A percentile compares a stretch with the other conserved stretches of the same genome.
Conservation (phyloP, 2,329 filamentous ascomycete genomes). For the Neospermospora avenae region DNA sequence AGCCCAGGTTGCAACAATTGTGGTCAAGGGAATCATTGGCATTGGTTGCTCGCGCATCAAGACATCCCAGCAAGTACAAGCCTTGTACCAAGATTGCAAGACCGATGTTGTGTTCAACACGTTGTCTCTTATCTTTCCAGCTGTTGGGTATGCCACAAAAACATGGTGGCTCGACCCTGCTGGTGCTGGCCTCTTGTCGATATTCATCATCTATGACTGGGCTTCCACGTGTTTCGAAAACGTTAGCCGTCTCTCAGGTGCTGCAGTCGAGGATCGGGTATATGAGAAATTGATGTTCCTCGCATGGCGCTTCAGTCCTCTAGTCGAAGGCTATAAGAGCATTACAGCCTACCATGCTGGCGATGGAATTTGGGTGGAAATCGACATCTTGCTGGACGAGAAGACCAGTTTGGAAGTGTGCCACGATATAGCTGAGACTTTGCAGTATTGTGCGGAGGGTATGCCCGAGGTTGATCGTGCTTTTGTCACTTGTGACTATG, state of each 20-base stretch:
- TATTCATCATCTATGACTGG: conserved; percentile 69
- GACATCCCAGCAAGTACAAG: conserved; percentile 55
- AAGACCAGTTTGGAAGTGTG: conserved; percentile 45
- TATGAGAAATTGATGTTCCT: conserved; percentile 54
- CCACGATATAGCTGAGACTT: conserved; percentile 57
- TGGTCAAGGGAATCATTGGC: conserved; percentile 56
- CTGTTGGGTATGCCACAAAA: conserved; percentile 52
- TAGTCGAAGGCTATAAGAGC: conserved; percentile 48
- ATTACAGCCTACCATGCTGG: conserved; percentile 56
- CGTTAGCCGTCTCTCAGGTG: conserved; percentile 53
- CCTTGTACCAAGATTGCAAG: conserved; percentile 59
- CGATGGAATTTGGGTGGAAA: conserved; percentile 58
- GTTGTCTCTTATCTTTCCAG: conserved; percentile 55
- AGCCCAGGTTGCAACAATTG: conserved; percentile 52
- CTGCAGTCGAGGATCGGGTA: conserved; percentile 46
- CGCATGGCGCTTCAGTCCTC: conserved; percentile 49
- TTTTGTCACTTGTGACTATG: conserved; percentile 38
- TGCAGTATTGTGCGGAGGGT: conserved; percentile 58
- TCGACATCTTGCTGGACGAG: conserved; percentile 53
- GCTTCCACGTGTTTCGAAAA: conserved; percentile 56
- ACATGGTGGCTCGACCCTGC: conserved; percentile 63
- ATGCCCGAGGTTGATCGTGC: conserved; percentile 36
- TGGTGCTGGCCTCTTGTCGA: conserved; percentile 56
- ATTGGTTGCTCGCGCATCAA: conserved; percentile 54
- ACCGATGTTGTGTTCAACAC: conserved; percentile 61